Percentiles rank a stretch among this genome's conserved stretches.
These are phyloP conservation scores for Zalerion maritima DNA, from an alignment of 495 filamentous ascomycete genomes.

Conservation along the genomic window DNA sequence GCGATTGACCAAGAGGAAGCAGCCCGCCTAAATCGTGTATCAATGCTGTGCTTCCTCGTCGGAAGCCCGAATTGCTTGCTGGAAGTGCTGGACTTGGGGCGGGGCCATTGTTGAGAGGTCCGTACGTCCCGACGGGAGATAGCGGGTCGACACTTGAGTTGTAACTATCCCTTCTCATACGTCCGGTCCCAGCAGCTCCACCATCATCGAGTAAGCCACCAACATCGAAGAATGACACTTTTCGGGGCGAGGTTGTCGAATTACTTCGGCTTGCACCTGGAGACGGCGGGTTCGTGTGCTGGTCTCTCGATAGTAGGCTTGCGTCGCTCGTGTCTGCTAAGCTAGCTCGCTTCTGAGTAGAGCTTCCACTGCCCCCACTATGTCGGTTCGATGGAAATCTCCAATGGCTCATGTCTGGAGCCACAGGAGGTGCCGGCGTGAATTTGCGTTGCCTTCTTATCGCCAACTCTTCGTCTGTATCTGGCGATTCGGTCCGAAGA, in stretches of 20 bases:
- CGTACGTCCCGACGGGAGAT: conserved; percentile 9
- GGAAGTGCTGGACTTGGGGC: conserved; percentile 20
- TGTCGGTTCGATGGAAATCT: too few species aligned
- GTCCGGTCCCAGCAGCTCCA: conserved; percentile 7
- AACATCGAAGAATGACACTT: conserved; percentile 57
- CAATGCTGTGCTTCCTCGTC: conserved; percentile 34
- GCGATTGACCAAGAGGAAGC: conserved; percentile 17
- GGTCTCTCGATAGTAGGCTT: conserved; percentile 11
- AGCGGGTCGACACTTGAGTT: conserved; percentile 17
- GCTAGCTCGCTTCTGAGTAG: conserved; percentile 11
- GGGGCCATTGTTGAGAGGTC: too few species aligned
- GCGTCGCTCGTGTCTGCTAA: conserved; percentile 21
- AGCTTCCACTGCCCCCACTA: too few species aligned
- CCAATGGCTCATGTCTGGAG: too few species aligned
- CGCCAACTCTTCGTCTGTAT: conserved; percentile 4
- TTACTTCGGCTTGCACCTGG: conserved; percentile 19
- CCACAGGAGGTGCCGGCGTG: too few species aligned
- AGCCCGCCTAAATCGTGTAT: conserved; percentile 47
- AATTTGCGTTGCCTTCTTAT: conserved; percentile 3
- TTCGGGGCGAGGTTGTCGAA: conserved; percentile 26
- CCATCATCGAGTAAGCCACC: conserved; percentile 45
- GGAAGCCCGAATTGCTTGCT: conserved; percentile 19
- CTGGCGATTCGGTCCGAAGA: conserved; percentile 24
- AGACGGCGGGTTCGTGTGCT: too few species aligned
- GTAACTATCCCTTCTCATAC: conserved; percentile 18